A percentile compares a stretch with the other conserved stretches of the same genome.
Evolutionary conservation across 495 filamentous ascomycete genomes (phyloP).

Genomic region (Talaromyces nanjingensis): DNA sequence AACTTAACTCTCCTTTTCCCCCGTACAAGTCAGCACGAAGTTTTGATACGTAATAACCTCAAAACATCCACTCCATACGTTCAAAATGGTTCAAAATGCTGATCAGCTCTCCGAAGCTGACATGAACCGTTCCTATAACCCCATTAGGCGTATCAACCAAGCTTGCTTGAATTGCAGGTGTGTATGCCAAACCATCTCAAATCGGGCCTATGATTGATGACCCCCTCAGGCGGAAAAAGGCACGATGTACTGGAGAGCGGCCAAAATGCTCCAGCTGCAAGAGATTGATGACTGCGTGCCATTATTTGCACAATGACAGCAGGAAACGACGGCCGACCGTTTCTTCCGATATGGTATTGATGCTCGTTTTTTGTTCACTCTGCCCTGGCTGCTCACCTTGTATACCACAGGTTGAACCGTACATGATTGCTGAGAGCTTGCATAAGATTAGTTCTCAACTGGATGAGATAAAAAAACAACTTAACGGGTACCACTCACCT

Average conservation of each 20-base stretch:
- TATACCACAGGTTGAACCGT: not conserved
- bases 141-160: constrained; percentile 1
- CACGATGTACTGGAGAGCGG: not conserved
- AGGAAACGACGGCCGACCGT: constrained; percentile 1
- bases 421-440: constrained; percentile 6
- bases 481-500: not conserved
- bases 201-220: not conserved
- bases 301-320: not conserved
- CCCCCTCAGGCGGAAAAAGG: not conserved
- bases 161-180: constrained; percentile 7
- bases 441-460: not conserved
- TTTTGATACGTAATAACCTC: not conserved
- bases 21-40: no score
- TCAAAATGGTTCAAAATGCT: not conserved
- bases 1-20: no score
- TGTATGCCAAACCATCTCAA: not conserved
- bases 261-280: constrained; percentile 1
- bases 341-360: constrained; percentile 3
- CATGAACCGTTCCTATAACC: constrained; percentile 1
- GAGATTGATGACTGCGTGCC: not conserved
- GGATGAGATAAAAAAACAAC: constrained; percentile 3
- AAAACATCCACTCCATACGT: not conserved
- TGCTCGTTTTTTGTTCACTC: not conserved
- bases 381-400: not conserved
- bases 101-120: not conserved